These are phyloP conservation scores for Yamadazyma philogaea DNA, from an alignment of 805 yeast genomes.

Conservation along the genomic window DNA sequence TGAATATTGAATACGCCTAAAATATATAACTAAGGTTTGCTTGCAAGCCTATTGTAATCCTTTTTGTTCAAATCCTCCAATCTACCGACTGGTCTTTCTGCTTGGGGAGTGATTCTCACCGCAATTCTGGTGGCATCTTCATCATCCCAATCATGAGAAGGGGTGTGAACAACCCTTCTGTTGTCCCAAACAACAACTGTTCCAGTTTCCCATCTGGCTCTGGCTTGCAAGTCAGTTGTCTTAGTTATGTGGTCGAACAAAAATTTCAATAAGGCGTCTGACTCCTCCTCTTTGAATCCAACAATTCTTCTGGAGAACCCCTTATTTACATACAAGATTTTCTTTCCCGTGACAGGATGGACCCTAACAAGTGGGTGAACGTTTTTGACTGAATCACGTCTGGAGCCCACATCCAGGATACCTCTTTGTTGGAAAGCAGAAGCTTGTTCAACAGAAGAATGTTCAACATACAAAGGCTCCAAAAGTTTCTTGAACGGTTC, in stretches of 20 bases:
- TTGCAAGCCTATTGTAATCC: conserved; percentile 18
- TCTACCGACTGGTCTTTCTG: conserved; percentile 36
- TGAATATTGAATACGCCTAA: not conserved
- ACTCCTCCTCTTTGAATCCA: conserved; percentile 38
- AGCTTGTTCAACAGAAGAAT: conserved; percentile 38
- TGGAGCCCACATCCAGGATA: conserved; percentile 25
- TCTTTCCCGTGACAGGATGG: conserved; percentile 38
- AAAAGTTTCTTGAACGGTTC: conserved; percentile 34
- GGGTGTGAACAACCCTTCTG: conserved; percentile 35
- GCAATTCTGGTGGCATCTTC: conserved; percentile 31
- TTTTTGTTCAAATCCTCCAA: conserved; percentile 34
- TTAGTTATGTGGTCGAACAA: conserved; percentile 31
- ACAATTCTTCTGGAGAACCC: conserved; percentile 34
- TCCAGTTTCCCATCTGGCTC: conserved; percentile 35
- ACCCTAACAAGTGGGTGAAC: conserved; percentile 39
- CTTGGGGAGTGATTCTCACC: conserved; percentile 38
- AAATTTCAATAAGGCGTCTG: conserved; percentile 31
- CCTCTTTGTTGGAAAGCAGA: conserved; percentile 17
- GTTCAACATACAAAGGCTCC: conserved; percentile 35
- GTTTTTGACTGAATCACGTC: conserved; percentile 34
- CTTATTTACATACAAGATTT: conserved; percentile 34
- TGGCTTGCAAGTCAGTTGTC: conserved; percentile 37
- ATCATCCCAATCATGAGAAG: conserved; percentile 34
- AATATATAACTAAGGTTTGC: not conserved
- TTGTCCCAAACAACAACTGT: conserved; percentile 42